Evolutionary conservation across 192 early-diverging fungal species (phyloP), one percentile per base, ranked within the genome.

Genomic region (Entophlyctis luteolus): DNA sequence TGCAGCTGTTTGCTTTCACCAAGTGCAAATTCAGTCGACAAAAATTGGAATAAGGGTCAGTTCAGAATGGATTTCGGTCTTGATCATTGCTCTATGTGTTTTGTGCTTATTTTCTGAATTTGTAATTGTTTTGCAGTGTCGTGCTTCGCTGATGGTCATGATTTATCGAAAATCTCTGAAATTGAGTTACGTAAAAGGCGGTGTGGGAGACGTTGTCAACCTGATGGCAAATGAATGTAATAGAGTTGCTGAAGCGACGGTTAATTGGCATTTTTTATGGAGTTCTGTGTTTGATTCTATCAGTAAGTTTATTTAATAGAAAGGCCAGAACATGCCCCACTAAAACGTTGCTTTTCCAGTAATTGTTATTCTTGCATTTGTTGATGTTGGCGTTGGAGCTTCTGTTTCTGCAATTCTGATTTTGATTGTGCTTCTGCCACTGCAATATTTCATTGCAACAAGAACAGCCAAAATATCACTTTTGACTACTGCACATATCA

Each of bases 201-300:
- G 87, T 29, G 83, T 87, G 22, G 82, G 88, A 18, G 84, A 87
- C 67, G 75, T 90, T 54, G 83, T 90, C 29, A 90, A 90, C 50
- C 66, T 90, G 36, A 77, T 90, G 27, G 87, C 88, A 0, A 86
- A 83, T 71, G 88, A 90, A 62, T 87, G 84, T 68, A 89, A 90
- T 58, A 78, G 80, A 12, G 67, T 90, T 3, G 88, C 88, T 2
- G 88, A 90, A 68, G 81, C 87, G 20, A 81, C 74, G 49, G 83
- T 90, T 48, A 81, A 84, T 72, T 86, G 82, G 77, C 88, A 90
- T 68, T 90, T 79, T 53, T 58, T 89, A 36, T 90, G 88, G 88
- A 87, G 87, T 31, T 87, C 89, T 2, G 75, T 77, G 1, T 32
- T 87, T 16, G 88, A 90, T 68, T 85, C 76, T 48, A 36, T 70